Base-by-base conservation (phyloP, 1,284 basidiomycete species). In the Rhodotorula sp. region DNA sequence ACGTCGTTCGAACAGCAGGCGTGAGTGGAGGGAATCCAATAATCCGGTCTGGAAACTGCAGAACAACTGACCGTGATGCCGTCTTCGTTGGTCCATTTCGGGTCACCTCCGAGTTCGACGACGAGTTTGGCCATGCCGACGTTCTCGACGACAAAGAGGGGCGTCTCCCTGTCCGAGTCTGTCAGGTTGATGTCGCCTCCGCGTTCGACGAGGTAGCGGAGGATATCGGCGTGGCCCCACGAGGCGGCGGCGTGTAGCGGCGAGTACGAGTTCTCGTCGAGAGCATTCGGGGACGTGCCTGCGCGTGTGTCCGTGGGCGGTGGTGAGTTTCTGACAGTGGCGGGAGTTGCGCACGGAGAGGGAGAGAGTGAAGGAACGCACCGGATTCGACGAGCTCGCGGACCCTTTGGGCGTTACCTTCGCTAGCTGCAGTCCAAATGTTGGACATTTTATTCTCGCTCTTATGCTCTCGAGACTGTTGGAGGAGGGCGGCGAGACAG, bases 221-320 rank as follows among this genome's bases (percentile, higher is more conserved):
- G 83, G 57, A 95, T 81, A 53, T 89, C 82, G 24, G 89, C 78
- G 63, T 93, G 93, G 17, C 87, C 90, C 80, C 95, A 96, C 1
- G 93, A 95, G 0, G 92, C 93, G 12, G 93, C 93, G n/a, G 93
- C 94, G 81, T 96, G 93, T 87, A 96, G 90, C 18, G 93, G 91
- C 0, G 93, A 93, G 81, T 95, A 76, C 12, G 37, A 45, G 65
- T 75, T 65, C 24, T 77, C 73, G 33, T 75, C 71, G 7, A 60
- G 49, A 18, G 49, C 56, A 53, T 74, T 73, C 24, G 71, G 71
- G 1, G 68, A 70, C 53, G 69, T 42, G 18, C 64, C 61, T 67
- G 53, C 18, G 3, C 5, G 22, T 24, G 29, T 6, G 26, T 18
- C 8, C 3, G 20, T 12, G 8, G 4, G 22, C 29, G 24, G 37